Evolutionary conservation across 441 rosid genomes (phyloP).

Genomic region (Erodium texanum): DNA sequence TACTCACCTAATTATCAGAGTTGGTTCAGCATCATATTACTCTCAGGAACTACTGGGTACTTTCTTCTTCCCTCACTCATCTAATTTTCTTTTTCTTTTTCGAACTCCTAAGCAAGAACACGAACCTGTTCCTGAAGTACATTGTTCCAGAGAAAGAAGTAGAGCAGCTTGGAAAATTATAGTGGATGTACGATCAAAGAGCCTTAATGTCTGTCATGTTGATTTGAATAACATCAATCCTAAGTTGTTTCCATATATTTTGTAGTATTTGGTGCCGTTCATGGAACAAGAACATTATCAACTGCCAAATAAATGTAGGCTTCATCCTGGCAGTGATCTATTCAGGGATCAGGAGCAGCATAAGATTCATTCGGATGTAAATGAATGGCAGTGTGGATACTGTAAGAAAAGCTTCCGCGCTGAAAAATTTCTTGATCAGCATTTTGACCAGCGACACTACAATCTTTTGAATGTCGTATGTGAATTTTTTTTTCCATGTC

Average conservation of each 20-base stretch:
- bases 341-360: slow-evolving; percentile 88
- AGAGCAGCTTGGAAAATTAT: slow-evolving; percentile 72
- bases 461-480: slow-evolving; percentile 76
- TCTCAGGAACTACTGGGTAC: neutral
- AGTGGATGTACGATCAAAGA: slow-evolving; percentile 47
- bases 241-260: slow-evolving; percentile 10
- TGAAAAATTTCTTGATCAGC: slow-evolving; percentile 79
- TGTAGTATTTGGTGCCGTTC: slow-evolving; percentile 82
- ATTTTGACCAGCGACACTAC: slow-evolving; percentile 68
- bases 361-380: slow-evolving; percentile 64
- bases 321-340: slow-evolving; percentile 71
- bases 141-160: slow-evolving; percentile 90
- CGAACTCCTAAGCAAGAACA: slow-evolving; percentile 40
- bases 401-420: slow-evolving; percentile 88
- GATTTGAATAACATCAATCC: slow-evolving; percentile 1
- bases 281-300: slow-evolving; percentile 61
- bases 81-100: neutral
- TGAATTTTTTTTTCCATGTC: slow-evolving; percentile 24
- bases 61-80: neutral
- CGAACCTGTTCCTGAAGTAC: slow-evolving; percentile 44
- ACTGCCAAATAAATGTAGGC: slow-evolving; percentile 58
- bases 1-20: neutral
- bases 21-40: neutral
- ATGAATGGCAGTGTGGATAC: slow-evolving; percentile 88
- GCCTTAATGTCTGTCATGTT: neutral